Conservation (phyloP, 2,329 filamentous ascomycete genomes). For the Fusarium longipes region DNA sequence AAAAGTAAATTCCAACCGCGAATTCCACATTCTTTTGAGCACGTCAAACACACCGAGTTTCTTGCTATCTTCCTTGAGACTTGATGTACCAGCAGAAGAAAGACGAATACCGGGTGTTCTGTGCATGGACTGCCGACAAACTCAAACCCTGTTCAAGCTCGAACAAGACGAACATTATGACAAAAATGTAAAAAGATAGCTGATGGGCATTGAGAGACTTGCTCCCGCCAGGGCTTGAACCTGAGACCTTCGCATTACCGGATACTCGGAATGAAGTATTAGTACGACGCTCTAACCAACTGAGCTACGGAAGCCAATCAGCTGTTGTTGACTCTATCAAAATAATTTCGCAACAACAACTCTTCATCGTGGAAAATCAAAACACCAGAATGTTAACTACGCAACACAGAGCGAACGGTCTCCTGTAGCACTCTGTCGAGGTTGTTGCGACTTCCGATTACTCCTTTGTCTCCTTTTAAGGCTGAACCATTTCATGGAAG, state of each 20-base stretch:
- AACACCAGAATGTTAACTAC: not conserved
- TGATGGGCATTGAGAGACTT: conserved; percentile 6
- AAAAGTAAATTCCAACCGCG: not conserved
- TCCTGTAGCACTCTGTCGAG: not conserved
- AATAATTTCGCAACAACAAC: too few species aligned
- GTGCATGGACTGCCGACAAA: not conserved
- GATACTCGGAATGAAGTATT: conserved; percentile 5
- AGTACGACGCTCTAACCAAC: conserved; percentile 11
- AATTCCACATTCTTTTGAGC: not conserved
- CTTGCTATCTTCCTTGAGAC: not conserved
- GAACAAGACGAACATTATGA: not conserved
- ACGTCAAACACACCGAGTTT: not conserved
- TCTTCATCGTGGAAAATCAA: fast-evolving
- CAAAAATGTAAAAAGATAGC: not conserved
- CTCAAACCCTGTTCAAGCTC: not conserved
- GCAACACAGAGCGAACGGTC: not conserved
- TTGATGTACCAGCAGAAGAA: not conserved
- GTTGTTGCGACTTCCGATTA: too few species aligned
- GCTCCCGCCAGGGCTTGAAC: conserved; percentile 10
- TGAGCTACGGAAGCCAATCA: conserved; percentile 10
- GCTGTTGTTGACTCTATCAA: not conserved
- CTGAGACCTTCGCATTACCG: conserved; percentile 10
- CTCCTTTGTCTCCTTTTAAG: too few species aligned
- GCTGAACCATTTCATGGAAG: too few species aligned
- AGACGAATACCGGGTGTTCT: not conserved